Conservation (phyloP, 2,329 filamentous ascomycete genomes). For the Claviceps maximensis region DNA sequence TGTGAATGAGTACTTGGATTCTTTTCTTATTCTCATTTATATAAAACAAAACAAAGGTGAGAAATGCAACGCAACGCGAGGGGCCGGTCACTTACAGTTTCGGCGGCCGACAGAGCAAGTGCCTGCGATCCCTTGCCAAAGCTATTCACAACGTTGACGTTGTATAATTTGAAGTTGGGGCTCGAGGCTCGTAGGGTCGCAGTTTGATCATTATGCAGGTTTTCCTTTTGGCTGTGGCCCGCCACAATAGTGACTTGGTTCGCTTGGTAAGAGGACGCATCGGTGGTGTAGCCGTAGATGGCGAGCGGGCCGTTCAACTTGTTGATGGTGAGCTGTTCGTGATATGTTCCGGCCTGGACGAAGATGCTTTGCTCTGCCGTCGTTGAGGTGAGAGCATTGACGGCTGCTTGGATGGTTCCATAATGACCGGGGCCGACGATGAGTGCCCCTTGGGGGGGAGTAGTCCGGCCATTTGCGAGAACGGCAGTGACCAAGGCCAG, state of each 20-base stretch:
- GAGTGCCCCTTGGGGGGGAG: neutral
- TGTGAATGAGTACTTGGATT: too few species aligned
- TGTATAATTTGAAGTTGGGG: conserved; percentile 44
- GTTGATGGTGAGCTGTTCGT: neutral
- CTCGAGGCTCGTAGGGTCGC: conserved; percentile 31
- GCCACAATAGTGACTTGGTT: conserved; percentile 43
- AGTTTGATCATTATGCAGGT: conserved; percentile 38
- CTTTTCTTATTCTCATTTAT: neutral
- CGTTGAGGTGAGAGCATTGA: neutral
- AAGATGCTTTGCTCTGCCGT: neutral
- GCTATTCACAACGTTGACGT: conserved; percentile 38
- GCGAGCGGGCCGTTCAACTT: conserved; percentile 24
- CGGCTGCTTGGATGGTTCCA: neutral
- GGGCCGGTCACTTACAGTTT: conserved; percentile 6
- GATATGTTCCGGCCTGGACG: neutral
- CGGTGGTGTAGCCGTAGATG: conserved; percentile 45
- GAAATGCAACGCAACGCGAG: neutral
- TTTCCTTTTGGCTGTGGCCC: conserved; percentile 21
- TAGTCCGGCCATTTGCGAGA: neutral
- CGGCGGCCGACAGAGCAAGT: conserved; percentile 26
- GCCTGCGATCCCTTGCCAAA: conserved; percentile 32
- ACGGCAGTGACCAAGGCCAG: neutral
- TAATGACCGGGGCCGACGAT: neutral
- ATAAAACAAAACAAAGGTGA: too few species aligned
- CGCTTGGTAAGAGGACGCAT: conserved; percentile 34